Evolutionary conservation across 2,329 filamentous ascomycete genomes (phyloP).

Genomic region (Neodidymelliopsis sp.): DNA sequence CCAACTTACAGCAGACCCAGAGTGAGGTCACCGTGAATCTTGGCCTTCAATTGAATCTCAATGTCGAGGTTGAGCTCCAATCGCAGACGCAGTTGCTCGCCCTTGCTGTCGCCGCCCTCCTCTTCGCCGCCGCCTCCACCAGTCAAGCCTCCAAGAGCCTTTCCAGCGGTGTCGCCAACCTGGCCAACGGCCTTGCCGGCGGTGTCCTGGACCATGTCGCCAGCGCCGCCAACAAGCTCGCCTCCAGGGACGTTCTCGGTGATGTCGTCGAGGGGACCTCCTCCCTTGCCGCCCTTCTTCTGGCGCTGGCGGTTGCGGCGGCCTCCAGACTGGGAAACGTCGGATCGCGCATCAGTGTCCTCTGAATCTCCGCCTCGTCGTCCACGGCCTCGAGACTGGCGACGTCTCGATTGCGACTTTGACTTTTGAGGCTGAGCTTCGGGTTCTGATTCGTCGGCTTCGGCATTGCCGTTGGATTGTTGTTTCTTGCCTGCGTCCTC

Average conservation of each 20-base stretch:
- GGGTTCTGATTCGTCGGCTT: constrained; percentile 55
- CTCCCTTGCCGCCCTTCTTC: constrained; percentile 57
- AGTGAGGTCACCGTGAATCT: constrained; percentile 70
- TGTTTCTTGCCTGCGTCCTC: constrained; percentile 50
- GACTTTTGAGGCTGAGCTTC: constrained; percentile 50
- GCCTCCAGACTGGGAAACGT: constrained; percentile 61
- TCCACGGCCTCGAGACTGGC: constrained; percentile 59
- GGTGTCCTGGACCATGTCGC: constrained; percentile 65
- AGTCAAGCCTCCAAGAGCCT: constrained; percentile 58
- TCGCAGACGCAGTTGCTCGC: constrained; percentile 62
- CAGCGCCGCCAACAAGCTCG: constrained; percentile 60
- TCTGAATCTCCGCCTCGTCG: constrained; percentile 58
- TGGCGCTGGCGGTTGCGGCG: constrained; percentile 63
- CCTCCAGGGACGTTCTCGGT: constrained; percentile 62
- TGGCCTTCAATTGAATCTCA: constrained; percentile 70
- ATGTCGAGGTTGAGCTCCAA: constrained; percentile 69
- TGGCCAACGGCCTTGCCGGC: constrained; percentile 60
- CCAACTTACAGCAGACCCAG: constrained; percentile 59
- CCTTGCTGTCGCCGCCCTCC: constrained; percentile 44
- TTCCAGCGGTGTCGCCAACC: constrained; percentile 52
- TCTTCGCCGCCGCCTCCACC: constrained; percentile 51
- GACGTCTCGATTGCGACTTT: constrained; percentile 55
- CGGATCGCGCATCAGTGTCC: constrained; percentile 62
- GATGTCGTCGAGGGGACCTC: constrained; percentile 62
- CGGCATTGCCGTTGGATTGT: constrained; percentile 43